phyloP scores from a whole-genome alignment of 345 rosid genomes.

The Bretschneidera sinensis region DNA sequence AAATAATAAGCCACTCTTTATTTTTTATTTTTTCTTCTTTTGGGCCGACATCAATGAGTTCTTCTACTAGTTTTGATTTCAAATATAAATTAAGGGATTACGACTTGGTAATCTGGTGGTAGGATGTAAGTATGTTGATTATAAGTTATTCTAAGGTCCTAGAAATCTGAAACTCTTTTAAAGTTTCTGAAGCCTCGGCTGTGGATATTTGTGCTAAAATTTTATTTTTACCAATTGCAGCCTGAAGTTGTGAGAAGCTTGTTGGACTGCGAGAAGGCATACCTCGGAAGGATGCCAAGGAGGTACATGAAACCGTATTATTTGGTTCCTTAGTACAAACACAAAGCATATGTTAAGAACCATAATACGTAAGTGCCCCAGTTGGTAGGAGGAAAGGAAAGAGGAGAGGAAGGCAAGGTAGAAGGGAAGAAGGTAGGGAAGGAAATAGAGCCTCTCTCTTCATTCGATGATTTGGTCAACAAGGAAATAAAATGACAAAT shows the following conservation, averaged over 20 bases:
- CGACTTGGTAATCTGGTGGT: not conserved
- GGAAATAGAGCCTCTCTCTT: not conserved
- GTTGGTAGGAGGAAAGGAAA: not conserved
- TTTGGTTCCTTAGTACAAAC: not conserved
- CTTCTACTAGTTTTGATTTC: not conserved
- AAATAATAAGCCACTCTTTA: constrained; percentile 13
- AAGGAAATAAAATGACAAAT: no score
- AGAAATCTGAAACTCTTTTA: not conserved
- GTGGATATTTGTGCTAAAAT: constrained; percentile 4
- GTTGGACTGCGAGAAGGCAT: constrained; percentile 93
- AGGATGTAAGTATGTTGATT: not conserved
- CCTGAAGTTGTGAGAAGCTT: constrained; percentile 98
- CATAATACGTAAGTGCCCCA: not conserved
- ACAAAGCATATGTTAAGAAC: not conserved
- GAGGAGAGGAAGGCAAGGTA: not conserved
- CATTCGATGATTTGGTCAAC: no score
- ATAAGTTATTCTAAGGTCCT: not conserved
- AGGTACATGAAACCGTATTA: constrained; percentile 40
- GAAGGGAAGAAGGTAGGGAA: no score
- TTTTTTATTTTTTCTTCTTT: constrained; percentile 5
- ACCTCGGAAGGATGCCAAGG: constrained; percentile 94
- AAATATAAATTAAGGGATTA: not conserved
- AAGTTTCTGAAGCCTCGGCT: constrained; percentile 5
- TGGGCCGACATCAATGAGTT: not conserved
- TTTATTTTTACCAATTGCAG: constrained; percentile 39